These are phyloP conservation scores for Epithele typhae DNA, from an alignment of 768 basidiomycete genomes.

Conservation along the genomic window DNA sequence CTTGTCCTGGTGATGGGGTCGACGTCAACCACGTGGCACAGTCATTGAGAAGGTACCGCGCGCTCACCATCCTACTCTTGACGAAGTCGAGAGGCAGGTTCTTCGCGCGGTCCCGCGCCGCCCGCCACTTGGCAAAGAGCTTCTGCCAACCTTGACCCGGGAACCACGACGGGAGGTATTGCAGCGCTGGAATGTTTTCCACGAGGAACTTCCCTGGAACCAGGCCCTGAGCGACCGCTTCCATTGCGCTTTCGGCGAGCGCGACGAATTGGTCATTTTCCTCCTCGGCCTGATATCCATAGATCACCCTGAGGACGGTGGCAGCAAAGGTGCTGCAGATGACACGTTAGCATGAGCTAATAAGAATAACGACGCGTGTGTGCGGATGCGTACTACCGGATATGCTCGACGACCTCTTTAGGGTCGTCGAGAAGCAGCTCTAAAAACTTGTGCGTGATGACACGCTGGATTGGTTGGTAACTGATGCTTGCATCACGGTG, in stretches of 20 bases:
- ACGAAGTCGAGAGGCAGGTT: background rate
- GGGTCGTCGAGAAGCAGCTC: background rate
- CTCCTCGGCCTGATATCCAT: conserved; percentile 3
- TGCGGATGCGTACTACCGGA: conserved; percentile 3
- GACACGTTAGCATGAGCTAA: no score
- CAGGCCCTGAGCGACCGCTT: background rate
- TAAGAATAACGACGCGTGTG: no score
- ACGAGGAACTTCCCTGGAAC: conserved; percentile 23
- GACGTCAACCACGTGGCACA: background rate
- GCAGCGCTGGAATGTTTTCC: conserved; percentile 21
- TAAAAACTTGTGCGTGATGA: background rate
- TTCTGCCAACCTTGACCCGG: conserved; percentile 1
- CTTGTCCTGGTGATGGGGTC: background rate
- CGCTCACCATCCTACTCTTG: background rate
- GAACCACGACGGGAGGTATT: conserved; percentile 17
- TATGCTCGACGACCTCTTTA: background rate
- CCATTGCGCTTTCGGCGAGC: conserved; percentile 4
- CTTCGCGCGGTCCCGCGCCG: background rate
- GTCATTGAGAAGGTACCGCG: background rate
- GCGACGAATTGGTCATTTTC: conserved; percentile 1
- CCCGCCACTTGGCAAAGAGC: conserved; percentile 4
- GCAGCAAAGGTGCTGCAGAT: conserved; percentile 3
- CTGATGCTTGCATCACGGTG: background rate
- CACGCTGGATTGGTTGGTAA: conserved; percentile 3
- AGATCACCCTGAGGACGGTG: conserved; percentile 10